Evolutionary conservation across 1,284 basidiomycete genomes (phyloP).

Genomic region (Ustilago loliicola): DNA sequence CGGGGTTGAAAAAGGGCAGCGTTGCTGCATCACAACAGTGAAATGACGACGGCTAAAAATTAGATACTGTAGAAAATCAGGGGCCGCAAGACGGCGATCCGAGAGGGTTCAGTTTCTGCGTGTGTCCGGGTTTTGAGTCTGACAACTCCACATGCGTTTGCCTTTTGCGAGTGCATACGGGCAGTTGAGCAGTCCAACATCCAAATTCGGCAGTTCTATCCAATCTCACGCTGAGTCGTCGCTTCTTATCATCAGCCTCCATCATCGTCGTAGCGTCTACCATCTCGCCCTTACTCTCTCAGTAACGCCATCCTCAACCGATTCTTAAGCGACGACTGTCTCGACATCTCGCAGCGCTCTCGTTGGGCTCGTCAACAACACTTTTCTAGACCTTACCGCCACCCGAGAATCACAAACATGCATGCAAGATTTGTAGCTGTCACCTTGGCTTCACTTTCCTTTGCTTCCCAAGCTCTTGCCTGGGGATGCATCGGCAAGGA

Average conservation of each 20-base stretch:
- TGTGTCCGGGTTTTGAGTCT: slow-evolving; percentile 1
- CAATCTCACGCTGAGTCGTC: slow-evolving; percentile 1
- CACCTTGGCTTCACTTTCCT: slow-evolving; percentile 34
- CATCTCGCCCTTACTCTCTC: background rate
- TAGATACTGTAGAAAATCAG: background rate
- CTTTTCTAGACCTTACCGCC: background rate
- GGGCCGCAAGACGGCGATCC: slow-evolving; percentile 14
- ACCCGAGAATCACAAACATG: slow-evolving; percentile 12
- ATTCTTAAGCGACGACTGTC: background rate
- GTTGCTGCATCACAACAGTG: slow-evolving; percentile 9
- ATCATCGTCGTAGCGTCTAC: background rate
- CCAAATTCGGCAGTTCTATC: slow-evolving; percentile 27
- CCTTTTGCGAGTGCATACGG: background rate
- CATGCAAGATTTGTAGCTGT: slow-evolving; percentile 30
- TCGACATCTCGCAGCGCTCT: background rate
- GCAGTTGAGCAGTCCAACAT: slow-evolving; percentile 26
- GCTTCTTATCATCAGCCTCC: background rate
- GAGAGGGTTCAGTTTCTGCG: slow-evolving; percentile 7
- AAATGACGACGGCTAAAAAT: slow-evolving; percentile 18
- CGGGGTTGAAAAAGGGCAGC: slow-evolving; percentile 1
- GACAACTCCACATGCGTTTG: slow-evolving; percentile 36
- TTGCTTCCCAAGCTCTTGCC: slow-evolving; percentile 39
- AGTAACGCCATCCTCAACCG: background rate
- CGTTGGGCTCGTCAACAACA: background rate
- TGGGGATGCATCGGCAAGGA: slow-evolving; percentile 54